phyloP scores from a whole-genome alignment of 352 stramenopile species.

The Aphanomyces stellatus region DNA sequence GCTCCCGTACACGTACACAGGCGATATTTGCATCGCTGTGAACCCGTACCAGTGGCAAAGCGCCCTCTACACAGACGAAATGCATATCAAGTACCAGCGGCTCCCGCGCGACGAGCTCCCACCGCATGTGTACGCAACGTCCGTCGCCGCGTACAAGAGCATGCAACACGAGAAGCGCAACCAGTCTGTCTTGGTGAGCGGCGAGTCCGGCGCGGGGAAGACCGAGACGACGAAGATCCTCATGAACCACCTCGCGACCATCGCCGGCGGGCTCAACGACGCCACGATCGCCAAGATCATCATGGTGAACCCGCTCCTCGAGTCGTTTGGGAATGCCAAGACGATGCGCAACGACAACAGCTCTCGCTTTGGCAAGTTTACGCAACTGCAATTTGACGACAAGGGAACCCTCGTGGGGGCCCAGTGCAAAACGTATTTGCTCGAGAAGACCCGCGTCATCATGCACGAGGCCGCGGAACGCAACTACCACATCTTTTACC shows the following conservation, averaged over 20 bases:
- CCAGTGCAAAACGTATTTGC: conserved; percentile 92
- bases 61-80: conserved; percentile 77
- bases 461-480: conserved; percentile 87
- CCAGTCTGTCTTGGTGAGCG: conserved; percentile 79
- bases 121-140: conserved; percentile 70
- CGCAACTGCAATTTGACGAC: conserved; percentile 89
- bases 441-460: conserved; percentile 96
- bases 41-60: conserved; percentile 94
- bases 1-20: conserved; percentile 94
- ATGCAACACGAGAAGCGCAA: conserved; percentile 60
- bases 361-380: conserved; percentile 95
- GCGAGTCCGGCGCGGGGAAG: conserved; percentile 86
- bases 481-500: conserved; percentile 98
- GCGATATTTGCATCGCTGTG: conserved; percentile 95
- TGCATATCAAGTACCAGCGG: conserved; percentile 66
- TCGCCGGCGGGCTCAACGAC: conserved; percentile 76
- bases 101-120: conserved; percentile 60
- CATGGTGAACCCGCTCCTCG: conserved; percentile 96
- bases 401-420: conserved; percentile 81
- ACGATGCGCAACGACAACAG: conserved; percentile 97
- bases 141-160: conserved; percentile 59
- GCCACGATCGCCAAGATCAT: conserved; percentile 93
- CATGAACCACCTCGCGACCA: conserved; percentile 76
- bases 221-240: conserved; percentile 93
- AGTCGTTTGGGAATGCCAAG: conserved; percentile 97